phyloP scores from a whole-genome alignment of 768 basidiomycete species.

The Rhizopogon rudus region DNA sequence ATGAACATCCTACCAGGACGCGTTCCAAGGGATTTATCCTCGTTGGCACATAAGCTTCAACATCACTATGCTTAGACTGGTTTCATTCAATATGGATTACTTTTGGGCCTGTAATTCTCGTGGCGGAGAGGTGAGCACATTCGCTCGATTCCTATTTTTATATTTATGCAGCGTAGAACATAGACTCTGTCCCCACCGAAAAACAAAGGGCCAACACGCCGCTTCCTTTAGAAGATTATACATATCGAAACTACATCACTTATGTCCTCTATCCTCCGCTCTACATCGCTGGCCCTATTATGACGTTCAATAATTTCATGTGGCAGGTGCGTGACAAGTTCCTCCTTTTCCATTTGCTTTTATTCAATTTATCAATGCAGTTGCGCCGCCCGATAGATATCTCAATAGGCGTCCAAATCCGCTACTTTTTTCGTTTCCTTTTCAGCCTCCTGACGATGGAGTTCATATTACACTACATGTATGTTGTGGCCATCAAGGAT shows the following conservation, averaged over 20 bases:
- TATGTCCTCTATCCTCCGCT: slow-evolving; percentile 92
- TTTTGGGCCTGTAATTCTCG: slow-evolving; percentile 67
- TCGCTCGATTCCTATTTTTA: not conserved
- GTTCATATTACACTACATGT: slow-evolving; percentile 88
- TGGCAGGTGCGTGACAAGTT: slow-evolving; percentile 65
- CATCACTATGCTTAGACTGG: slow-evolving; percentile 89
- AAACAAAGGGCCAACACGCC: slow-evolving; percentile 55
- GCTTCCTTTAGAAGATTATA: slow-evolving; percentile 58
- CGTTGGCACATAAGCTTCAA: slow-evolving; percentile 95
- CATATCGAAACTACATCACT: slow-evolving; percentile 67
- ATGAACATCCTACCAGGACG: slow-evolving; percentile 42
- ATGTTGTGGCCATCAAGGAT: slow-evolving; percentile 95
- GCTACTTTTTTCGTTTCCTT: slow-evolving; percentile 71
- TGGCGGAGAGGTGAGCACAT: slow-evolving; percentile 37
- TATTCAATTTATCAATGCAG: slow-evolving; percentile 29
- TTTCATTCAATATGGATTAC: slow-evolving; percentile 93
- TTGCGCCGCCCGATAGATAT: slow-evolving; percentile 55
- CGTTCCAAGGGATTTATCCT: slow-evolving; percentile 70
- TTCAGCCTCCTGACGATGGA: slow-evolving; percentile 82
- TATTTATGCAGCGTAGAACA: slow-evolving; percentile 13
- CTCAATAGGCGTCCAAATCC: slow-evolving; percentile 30
- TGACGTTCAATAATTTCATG: slow-evolving; percentile 93
- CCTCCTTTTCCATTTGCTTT: not conserved
- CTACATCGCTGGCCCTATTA: slow-evolving; percentile 94
- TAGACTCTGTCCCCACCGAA: slow-evolving; percentile 36